These are phyloP conservation scores for Rhynchospora breviuscula DNA, from an alignment of 176 grass and related monocot genomes.

Conservation along the genomic window DNA sequence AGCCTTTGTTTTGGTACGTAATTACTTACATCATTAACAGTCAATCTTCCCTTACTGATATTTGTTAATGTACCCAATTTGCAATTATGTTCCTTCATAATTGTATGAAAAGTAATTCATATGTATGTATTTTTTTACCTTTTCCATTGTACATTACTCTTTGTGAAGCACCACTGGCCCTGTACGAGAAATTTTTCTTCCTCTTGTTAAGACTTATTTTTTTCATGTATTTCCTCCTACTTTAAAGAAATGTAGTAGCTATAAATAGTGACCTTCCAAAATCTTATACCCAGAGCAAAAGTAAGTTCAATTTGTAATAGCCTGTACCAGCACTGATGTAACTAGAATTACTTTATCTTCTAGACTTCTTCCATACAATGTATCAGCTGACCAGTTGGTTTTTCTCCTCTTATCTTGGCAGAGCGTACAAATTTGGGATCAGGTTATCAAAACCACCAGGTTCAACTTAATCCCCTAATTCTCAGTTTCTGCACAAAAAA, in stretches of 20 bases:
- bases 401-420: not conserved
- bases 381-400: not conserved
- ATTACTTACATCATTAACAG: not conserved
- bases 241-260: not conserved
- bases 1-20: not conserved
- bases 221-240: not conserved
- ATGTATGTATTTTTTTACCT: not conserved
- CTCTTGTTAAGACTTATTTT: not conserved
- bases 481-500: not conserved
- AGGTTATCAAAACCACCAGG: not conserved
- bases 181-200: not conserved
- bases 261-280: not conserved
- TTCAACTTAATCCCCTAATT: not conserved
- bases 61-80: not conserved
- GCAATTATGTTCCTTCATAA: not conserved
- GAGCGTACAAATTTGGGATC: conserved; percentile 1
- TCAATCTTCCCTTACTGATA: not conserved
- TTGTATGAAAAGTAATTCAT: not conserved
- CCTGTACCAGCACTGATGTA: not conserved
- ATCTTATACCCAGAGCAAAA: not conserved
- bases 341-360: not conserved
- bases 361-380: not conserved
- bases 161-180: not conserved
- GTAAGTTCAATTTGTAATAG: conserved; percentile 3
- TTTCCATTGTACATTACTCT: not conserved